phyloP scores from a whole-genome alignment of 179 eudicot genomes.

The Spinacia oleracea region DNA sequence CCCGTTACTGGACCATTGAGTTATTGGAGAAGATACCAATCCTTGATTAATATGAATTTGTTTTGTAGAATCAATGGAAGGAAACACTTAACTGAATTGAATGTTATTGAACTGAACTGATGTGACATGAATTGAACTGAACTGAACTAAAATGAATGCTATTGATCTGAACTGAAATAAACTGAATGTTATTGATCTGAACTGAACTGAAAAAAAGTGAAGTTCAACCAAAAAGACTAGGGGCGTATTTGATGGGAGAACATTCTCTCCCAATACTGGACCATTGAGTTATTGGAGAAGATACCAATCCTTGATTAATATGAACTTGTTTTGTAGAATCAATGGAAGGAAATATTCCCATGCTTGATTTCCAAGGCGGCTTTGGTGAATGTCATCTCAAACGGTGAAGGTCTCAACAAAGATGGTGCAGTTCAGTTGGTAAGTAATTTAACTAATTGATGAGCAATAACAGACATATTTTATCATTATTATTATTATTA shows the following conservation, averaged over 20 bases:
- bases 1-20: not conserved
- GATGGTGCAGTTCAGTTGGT: constrained; percentile 83
- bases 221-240: no score
- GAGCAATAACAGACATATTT: not conserved
- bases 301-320: not conserved
- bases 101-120: no score
- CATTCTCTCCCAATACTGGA: not conserved
- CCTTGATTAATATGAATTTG: not conserved
- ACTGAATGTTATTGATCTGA: no score
- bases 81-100: no score
- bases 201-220: no score
- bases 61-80: constrained; percentile 78
- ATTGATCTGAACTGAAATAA: no score
- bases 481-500: constrained; percentile 21
- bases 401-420: constrained; percentile 68
- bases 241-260: not conserved
- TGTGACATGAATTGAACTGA: no score
- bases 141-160: no score
- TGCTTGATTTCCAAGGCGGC: constrained; percentile 83
- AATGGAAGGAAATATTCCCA: constrained; percentile 95
- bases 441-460: constrained; percentile 24
- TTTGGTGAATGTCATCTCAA: constrained; percentile 65
- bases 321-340: constrained; percentile 51
- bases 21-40: not conserved
- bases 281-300: not conserved